Evolutionary conservation across 2,329 filamentous ascomycete species (phyloP), one percentile per base, ranked within the genome.

Genomic region (Leptodontidium sp.): DNA sequence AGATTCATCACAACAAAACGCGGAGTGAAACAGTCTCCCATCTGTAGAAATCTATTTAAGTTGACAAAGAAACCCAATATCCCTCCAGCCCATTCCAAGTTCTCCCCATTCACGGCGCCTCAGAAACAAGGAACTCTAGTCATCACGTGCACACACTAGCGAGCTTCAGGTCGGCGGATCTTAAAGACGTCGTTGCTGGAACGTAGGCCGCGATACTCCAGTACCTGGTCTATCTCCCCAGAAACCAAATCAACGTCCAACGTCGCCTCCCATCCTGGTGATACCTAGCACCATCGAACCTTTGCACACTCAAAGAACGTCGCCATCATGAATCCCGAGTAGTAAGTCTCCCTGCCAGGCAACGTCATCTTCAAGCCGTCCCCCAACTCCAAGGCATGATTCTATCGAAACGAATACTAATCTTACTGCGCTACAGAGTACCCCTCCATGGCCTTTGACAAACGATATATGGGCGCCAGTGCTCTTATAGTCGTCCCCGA

Each of bases 241-340:
- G 43, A 35, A 65, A 61, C 61, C 66, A 45, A 43, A 59, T 45
- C 65, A 66, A 69, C 65, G 64, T 64, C 59, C 67, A 65, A 61
- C 66, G 69, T 69, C 67, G 57, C 62, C 68, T 71, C 61, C 67
- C 67, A 70, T 68, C 70, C 58, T 50, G 38, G 49, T 29, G 52
- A 67, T 65, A 57, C 47, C 55, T 61, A 53, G 47, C 35, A 61
- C 57, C 29, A 65, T 66, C 65, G 21, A 49, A 63, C 17, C 58
- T 67, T 67, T 50, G 47, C 59, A 63, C 47, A 29, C 43, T 53
- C 55, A 40, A 66, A 59, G 24, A 59, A 29, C 69, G 35, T 62
- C 52, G 70, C 65, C 86, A 93, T 78, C 80, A 96, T 96, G 93
- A 96, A 96, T 87, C 93, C 93, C 81, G 93, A 96, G 93, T 96